Percentiles rank a stretch among this genome's conserved stretches.
Conservation (phyloP, 73 alveolate species). For the Uronychia binucleata region DNA sequence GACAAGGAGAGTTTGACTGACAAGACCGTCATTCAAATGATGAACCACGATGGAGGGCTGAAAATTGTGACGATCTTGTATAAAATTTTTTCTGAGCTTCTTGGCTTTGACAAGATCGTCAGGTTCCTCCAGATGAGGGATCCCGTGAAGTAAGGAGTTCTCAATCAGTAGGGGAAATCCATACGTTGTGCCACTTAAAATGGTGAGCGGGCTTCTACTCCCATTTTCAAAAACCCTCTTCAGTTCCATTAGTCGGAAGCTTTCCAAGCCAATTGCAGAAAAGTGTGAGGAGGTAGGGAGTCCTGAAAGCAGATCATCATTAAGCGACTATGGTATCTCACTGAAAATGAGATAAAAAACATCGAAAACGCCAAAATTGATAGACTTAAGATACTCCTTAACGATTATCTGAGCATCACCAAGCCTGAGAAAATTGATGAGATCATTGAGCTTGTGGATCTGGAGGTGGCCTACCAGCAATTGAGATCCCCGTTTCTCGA, state of each 20-base stretch:
- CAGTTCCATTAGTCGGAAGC: background rate
- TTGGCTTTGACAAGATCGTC: background rate
- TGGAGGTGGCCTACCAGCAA: constrained; percentile 49
- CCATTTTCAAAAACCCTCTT: background rate
- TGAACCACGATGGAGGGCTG: background rate
- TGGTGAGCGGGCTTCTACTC: background rate
- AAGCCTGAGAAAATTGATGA: constrained; percentile 26
- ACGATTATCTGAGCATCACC: background rate
- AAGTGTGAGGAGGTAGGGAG: background rate
- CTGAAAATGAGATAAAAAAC: constrained; percentile 67
- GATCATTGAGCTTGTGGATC: constrained; percentile 48
- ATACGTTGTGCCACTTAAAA: background rate
- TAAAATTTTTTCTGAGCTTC: background rate
- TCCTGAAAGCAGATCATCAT: background rate
- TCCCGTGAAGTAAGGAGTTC: background rate
- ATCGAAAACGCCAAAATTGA: constrained; percentile 52
- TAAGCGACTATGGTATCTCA: constrained; percentile 44
- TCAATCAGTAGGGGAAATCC: background rate
- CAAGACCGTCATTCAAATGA: background rate
- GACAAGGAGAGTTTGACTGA: background rate
- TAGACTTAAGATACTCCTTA: constrained; percentile 19
- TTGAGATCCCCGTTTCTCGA: constrained; percentile 69
- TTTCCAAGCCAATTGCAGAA: background rate
- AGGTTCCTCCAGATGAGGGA: background rate
- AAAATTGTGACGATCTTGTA: background rate